Evolutionary conservation across 768 basidiomycete genomes (phyloP), one percentile per base, ranked within the genome.

Genomic region (Lactarius vividus): DNA sequence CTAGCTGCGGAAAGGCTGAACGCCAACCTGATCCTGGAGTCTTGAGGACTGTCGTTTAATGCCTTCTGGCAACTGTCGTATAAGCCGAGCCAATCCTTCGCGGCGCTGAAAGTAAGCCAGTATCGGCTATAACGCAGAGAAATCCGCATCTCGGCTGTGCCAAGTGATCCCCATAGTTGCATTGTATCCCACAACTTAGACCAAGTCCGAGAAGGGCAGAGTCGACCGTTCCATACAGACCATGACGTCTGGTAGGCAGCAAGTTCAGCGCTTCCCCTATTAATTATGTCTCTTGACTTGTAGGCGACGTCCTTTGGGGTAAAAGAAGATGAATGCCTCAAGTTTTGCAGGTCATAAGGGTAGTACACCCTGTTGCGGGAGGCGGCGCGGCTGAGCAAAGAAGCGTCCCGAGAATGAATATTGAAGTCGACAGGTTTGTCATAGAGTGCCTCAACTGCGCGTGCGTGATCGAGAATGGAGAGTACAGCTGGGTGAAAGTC

Each of bases 261-360:
- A 15, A 33, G 15, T 13, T 57, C 29, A 15, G 44, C 20, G n/a
- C 33, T 11, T 49, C 8, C 44, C 8, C 3, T 0, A 13, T 39
- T 7, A 0, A 15, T 7, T 7, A 56, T 23, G 29, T 65, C 64
- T 44, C 64, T 49, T 28, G 65, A 54, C 10, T 23, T 40, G 31
- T 66, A 66, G 15, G 20, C 9, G 5, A 49, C n/a, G 9, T 65
- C 65, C 16, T 31, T 75, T 72, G 64, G 84, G 84, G 44, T 44
- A 1, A 11, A 20, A 10, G 33, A 35, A 9, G 46, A n/a, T 18
- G 35, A 15, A 13, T 33, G 9, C 16, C 26, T 2, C 3, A 11
- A 40, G 13, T 0, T 49, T 39, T 56, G 44, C 28, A 57, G 29
- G n/a, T 65, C 59, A 6, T 49, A n/a, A 20, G 65, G 60, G 23